Base-by-base conservation (phyloP, 495 filamentous ascomycete genomes). In the Chaetomium tenue region DNA sequence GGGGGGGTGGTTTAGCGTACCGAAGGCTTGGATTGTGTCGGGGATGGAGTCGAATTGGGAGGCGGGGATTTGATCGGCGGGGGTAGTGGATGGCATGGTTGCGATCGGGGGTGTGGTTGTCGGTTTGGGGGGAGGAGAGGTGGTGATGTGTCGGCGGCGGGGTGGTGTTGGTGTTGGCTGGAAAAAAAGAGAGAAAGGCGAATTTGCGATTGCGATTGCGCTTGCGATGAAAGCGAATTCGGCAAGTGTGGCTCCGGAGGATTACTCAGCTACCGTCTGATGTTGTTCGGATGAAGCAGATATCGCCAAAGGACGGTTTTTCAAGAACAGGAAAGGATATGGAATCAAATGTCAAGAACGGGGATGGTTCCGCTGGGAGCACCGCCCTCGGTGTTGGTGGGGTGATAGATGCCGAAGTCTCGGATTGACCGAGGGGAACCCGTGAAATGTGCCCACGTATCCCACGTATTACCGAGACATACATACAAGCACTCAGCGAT, bases 1-100 rank as follows among this genome's bases (percentile, higher is more conserved):
- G 63, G 57, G 50, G 51, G 40, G 69, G 18, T 33, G 48, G 40
- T 58, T 50, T 20, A 11, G 67, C 89, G 76, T 81, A 96, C 91
- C 85, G 76, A 97, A 96, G 44, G 93, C 91, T 64, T 81, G 79
- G 67, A 97, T 86, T 42, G 89, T 84, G 64, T 97, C 91, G 62
- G 91, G 87, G 78, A 98, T 96, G 57, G 85, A 84, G 77, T 96
- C 89, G 76, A 98, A 96, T 52, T 82, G 73, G 47, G 80, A 77
- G 54, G 77, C 59, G 20, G 74, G 72, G 47, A 81, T 79, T 59
- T 71, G 58, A 26, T 63, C 64, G 2, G 77, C 61, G n/a, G 30
- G 0, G 53, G 52, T 25, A 44, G 55, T 58, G 55, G 77, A 72
- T 44, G 79, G 76, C 80, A 82, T 82, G 39, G 51, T 67, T 67